A percentile compares a stretch with the other conserved stretches of the same genome.
Conservation (phyloP, 2,329 filamentous ascomycete species). For the Incumbomyces delicatus region DNA sequence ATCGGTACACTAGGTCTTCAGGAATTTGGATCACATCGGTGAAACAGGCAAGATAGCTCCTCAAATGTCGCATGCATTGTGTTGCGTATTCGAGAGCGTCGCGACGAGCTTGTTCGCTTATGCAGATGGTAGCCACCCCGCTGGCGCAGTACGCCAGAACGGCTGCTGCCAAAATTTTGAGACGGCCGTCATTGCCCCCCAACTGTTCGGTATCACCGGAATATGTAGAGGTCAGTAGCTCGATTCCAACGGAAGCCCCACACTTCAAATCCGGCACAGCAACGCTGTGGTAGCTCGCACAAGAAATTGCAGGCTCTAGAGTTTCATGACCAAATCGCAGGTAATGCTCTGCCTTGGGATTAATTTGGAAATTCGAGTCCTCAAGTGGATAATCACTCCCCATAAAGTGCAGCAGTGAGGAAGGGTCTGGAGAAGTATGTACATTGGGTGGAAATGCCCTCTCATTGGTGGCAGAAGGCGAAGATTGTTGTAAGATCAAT, state of each 20-base stretch:
- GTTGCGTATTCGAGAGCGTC: neutral
- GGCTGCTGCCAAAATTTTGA: neutral
- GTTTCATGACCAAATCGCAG: neutral
- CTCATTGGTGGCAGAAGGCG: neutral
- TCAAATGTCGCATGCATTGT: neutral
- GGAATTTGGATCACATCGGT: neutral
- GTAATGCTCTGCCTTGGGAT: neutral
- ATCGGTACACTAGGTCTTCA: neutral
- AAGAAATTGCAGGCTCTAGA: neutral
- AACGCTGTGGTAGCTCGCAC: neutral
- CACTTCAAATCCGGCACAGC: neutral
- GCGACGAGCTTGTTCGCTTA: neutral
- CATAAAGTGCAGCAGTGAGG: neutral
- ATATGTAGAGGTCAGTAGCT: neutral
- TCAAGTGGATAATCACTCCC: neutral
- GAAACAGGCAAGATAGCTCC: neutral
- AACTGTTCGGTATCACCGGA: neutral
- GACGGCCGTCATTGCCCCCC: neutral
- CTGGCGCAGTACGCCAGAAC: neutral
- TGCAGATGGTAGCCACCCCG: neutral
- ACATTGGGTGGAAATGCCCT: neutral
- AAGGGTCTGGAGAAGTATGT: neutral
- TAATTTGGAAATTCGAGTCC: neutral
- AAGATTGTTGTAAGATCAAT: neutral
- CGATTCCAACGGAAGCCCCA: neutral